Evolutionary conservation across 1,139 yeast genomes (phyloP).

Genomic region (Debaryomycetaceae sp.): DNA sequence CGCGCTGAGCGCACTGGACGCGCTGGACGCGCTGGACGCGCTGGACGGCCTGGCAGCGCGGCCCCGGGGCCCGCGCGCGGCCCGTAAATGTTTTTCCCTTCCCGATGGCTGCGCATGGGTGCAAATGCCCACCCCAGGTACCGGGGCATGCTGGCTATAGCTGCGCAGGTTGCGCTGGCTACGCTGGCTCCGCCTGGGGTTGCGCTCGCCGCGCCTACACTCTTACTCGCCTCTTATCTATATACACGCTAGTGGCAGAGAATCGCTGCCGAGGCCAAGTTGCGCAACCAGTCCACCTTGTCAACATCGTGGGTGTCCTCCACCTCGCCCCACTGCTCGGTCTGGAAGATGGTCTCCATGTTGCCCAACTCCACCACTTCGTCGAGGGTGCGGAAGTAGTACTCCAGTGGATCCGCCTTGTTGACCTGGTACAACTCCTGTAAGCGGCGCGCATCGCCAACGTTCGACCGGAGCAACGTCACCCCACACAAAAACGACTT

Average conservation of each 20-base stretch:
- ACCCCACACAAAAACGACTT: slow-evolving; percentile 85
- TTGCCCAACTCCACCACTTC: slow-evolving; percentile 76
- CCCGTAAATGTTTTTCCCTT: no score
- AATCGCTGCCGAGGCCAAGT: slow-evolving; percentile 77
- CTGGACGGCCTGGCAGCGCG: no score
- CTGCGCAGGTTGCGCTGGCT: no score
- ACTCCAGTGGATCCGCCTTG: slow-evolving; percentile 20
- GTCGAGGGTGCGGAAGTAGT: slow-evolving; percentile 46
- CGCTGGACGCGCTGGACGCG: no score
- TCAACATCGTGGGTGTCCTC: slow-evolving; percentile 98
- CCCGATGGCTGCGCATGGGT: no score
- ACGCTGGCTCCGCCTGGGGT: no score
- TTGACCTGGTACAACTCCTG: slow-evolving; percentile 32
- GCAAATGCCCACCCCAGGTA: no score
- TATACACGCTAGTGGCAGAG: slow-evolving; percentile 22
- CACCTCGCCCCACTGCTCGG: slow-evolving; percentile 94
- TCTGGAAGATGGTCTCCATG: slow-evolving; percentile 79
- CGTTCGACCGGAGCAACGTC: slow-evolving; percentile 36
- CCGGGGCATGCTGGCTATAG: no score
- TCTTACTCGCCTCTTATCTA: not conserved
- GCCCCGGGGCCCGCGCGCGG: no score
- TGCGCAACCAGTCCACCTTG: slow-evolving; percentile 80
- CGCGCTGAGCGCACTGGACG: no score
- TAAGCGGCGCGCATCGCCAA: slow-evolving; percentile 19
- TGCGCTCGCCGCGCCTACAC: no score